Evolutionary conservation across 2,329 filamentous ascomycete species (phyloP), one percentile per base, ranked within the genome.

Genomic region (Fonsecaea monophora): DNA sequence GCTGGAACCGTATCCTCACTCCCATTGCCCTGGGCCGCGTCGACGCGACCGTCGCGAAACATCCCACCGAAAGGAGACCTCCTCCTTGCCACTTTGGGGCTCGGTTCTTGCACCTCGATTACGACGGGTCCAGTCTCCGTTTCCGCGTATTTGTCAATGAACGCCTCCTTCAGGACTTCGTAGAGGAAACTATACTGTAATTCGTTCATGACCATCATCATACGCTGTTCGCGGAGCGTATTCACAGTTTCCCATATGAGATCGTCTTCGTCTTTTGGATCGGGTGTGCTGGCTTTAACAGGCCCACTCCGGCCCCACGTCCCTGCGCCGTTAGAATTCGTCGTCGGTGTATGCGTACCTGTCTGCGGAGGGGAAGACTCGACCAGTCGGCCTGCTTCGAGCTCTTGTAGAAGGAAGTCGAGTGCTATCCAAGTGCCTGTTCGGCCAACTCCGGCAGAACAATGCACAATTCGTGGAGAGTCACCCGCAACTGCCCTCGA

Each of bases 391-490:
- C 93, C 94, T 5, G 88, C 85, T 32, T 92, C 88, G 9, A 98
- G 84, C 78, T 97, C 92, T 40, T 89, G 86, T 70, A 96, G 84
- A 32, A 99, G 86, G 78, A 96, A 92, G 78, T 98, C 95, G n/a
- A 99, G 85, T 1, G 92, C 91, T 74, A 99, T 97, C 76, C 98
- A 99, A 0, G 95, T 98, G 38, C 95, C 95, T 7, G 92, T 96
- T 63, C 95, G 88, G 12, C 95, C 95, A 13, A 99, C 94, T 45
- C 95, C 95, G 7, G 95, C 95, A 75, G 92, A 96, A 81, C 91
- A 94, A 78, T 94, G 91, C 10, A 93, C 86, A 66, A 98, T 89
- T 63, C 94, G 89, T 4, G 94, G 92, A 73, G 91, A 93, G 7
- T 80, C 80, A 34, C 74, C 77, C 40, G 78, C 79, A 70, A 82